These are phyloP conservation scores for Zoysia matrella DNA, from an alignment of 202 grass and related monocot genomes.

Conservation along the genomic window DNA sequence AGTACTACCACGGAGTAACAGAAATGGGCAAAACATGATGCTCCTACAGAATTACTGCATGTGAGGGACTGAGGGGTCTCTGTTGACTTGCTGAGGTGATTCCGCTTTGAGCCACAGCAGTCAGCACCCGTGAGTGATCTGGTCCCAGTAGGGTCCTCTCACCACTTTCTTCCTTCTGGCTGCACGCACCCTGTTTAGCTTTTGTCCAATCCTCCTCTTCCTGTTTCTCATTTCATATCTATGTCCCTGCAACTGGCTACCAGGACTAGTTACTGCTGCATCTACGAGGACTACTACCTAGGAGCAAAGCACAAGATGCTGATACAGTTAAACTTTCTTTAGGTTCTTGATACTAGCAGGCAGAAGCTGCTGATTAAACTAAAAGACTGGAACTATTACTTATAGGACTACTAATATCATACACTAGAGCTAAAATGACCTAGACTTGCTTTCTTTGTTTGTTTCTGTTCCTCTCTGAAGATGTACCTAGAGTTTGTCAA, in stretches of 20 bases:
- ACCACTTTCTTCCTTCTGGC: conserved; percentile 37
- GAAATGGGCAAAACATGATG: too few species aligned
- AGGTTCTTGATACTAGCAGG: conserved; percentile 12
- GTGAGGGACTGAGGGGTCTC: neutral
- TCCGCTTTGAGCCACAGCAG: conserved; percentile 12
- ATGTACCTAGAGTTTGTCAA: too few species aligned
- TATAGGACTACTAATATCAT: conserved; percentile 29
- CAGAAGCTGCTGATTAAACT: conserved; percentile 9
- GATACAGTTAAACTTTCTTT: neutral
- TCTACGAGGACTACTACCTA: conserved; percentile 8
- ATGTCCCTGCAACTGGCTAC: conserved; percentile 44
- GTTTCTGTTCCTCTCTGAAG: too few species aligned
- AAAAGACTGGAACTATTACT: conserved; percentile 34
- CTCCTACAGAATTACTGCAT: too few species aligned
- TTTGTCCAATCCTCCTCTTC: conserved; percentile 40
- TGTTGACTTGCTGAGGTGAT: conserved; percentile 10
- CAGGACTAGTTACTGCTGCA: conserved; percentile 12
- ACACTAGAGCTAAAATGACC: conserved; percentile 52
- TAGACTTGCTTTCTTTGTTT: conserved; percentile 39
- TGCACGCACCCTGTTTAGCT: conserved; percentile 27
- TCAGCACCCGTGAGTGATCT: conserved; percentile 43
- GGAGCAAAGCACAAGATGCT: too few species aligned
- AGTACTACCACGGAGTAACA: neutral
- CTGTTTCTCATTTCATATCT: conserved; percentile 35
- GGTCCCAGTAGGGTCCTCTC: conserved; percentile 28